Conservation (phyloP, 2,329 filamentous ascomycete genomes). For the Stachybotrys chlorohalonatus region DNA sequence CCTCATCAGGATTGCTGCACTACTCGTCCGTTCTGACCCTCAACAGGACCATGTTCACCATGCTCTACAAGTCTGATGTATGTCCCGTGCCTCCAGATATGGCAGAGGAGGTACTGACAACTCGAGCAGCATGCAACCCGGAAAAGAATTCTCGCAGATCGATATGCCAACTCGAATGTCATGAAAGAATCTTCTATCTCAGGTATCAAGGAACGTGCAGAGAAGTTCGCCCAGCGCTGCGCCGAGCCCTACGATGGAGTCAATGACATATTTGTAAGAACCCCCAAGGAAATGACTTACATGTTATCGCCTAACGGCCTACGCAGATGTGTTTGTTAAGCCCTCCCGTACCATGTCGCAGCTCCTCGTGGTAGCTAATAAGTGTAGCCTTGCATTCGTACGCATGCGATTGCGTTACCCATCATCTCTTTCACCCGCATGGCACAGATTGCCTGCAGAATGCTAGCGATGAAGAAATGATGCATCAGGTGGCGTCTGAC, state of each 20-base stretch:
- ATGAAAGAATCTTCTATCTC: slow-evolving; percentile 44
- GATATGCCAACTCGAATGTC: slow-evolving; percentile 61
- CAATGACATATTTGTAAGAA: slow-evolving; percentile 51
- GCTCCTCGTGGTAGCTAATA: slow-evolving; percentile 8
- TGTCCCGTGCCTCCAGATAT: slow-evolving; percentile 9
- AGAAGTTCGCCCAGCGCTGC: slow-evolving; percentile 46
- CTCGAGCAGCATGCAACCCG: slow-evolving; percentile 47
- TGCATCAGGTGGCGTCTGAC: slow-evolving; percentile 60
- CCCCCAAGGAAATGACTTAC: background rate
- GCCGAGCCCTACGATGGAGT: slow-evolving; percentile 30
- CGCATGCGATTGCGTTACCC: slow-evolving; percentile 59
- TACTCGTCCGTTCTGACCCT: background rate
- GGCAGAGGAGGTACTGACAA: background rate
- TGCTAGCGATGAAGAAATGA: slow-evolving; percentile 50
- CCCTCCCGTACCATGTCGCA: background rate
- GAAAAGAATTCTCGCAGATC: slow-evolving; percentile 54
- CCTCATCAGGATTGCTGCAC: background rate
- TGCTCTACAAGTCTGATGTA: slow-evolving; percentile 43
- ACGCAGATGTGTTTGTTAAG: slow-evolving; percentile 19
- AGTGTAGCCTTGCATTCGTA: slow-evolving; percentile 48
- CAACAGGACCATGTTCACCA: slow-evolving; percentile 50
- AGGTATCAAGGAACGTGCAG: slow-evolving; percentile 49
- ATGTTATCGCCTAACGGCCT: background rate
- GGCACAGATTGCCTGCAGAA: slow-evolving; percentile 51
- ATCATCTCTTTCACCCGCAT: slow-evolving; percentile 60